Conservation (phyloP, 345 rosid genomes). For the Salix koriyanagi region DNA sequence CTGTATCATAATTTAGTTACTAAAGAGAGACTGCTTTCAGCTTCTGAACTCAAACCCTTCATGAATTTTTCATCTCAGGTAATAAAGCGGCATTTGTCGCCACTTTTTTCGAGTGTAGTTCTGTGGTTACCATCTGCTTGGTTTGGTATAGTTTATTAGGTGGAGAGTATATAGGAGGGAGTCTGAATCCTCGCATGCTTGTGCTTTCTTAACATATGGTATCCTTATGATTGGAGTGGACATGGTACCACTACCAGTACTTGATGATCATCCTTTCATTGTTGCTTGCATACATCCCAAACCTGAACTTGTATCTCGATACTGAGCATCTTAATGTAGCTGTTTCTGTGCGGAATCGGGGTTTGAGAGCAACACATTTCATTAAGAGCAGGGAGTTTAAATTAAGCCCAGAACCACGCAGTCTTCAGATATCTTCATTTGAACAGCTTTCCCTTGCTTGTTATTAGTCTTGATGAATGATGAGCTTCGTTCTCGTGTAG, state of each 20-base stretch:
- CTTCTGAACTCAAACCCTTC: conserved; percentile 74
- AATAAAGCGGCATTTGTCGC: background rate
- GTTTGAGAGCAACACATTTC: background rate
- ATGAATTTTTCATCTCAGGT: conserved; percentile 90
- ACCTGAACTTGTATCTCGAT: background rate
- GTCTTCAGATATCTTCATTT: background rate
- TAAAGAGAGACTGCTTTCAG: conserved; percentile 79
- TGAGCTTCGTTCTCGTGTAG: conserved; percentile 34
- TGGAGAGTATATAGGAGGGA: background rate
- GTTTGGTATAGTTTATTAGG: background rate
- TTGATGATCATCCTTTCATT: background rate
- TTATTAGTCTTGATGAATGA: background rate
- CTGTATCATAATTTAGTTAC: conserved; percentile 87
- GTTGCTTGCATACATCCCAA: background rate
- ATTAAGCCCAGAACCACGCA: background rate
- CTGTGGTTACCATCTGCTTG: background rate
- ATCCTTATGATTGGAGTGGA: background rate
- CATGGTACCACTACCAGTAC: background rate
- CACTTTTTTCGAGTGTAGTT: background rate
- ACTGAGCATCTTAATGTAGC: background rate
- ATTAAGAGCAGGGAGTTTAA: background rate
- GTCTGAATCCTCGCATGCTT: background rate
- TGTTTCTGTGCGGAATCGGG: background rate
- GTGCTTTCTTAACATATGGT: background rate
- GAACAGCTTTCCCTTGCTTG: background rate